These are phyloP conservation scores for Carex kokanica DNA, from an alignment of 176 grass and related monocot genomes.

Conservation along the genomic window DNA sequence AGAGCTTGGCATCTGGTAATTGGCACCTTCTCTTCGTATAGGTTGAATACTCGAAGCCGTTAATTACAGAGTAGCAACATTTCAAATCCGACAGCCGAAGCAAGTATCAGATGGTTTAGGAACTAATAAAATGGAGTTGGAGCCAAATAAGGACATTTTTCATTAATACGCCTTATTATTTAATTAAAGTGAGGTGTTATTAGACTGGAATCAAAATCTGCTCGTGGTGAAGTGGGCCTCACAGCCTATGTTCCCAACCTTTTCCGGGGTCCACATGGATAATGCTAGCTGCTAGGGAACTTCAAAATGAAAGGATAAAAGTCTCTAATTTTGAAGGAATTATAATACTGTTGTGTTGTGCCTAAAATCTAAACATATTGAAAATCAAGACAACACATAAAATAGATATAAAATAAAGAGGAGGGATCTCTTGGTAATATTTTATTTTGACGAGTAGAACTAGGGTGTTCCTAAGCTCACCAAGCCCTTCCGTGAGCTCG, in stretches of 20 bases:
- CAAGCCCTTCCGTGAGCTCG: too few relatives aligned
- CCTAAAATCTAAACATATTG: too few relatives aligned
- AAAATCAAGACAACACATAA: too few relatives aligned
- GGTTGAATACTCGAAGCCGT: neutral
- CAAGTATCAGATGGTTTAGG: neutral
- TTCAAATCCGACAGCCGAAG: neutral
- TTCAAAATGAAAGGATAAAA: neutral
- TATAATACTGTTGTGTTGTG: too few relatives aligned
- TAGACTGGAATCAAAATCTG: neutral
- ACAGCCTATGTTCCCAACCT: neutral
- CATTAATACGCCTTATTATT: neutral
- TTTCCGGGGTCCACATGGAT: neutral
- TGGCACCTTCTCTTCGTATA: neutral
- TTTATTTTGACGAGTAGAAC: too few relatives aligned
- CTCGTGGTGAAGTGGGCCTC: neutral
- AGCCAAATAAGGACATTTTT: neutral
- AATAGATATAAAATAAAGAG: too few relatives aligned
- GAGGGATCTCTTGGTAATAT: too few relatives aligned
- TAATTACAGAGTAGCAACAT: neutral
- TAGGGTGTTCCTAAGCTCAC: too few relatives aligned
- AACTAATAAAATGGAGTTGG: neutral
- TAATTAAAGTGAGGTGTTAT: neutral
- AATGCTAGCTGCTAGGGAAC: too few relatives aligned
- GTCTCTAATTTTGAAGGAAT: too few relatives aligned
- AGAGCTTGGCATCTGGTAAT: neutral